Conservation (phyloP, 1,139 yeast species). For the Geotrichum carabidarum region DNA sequence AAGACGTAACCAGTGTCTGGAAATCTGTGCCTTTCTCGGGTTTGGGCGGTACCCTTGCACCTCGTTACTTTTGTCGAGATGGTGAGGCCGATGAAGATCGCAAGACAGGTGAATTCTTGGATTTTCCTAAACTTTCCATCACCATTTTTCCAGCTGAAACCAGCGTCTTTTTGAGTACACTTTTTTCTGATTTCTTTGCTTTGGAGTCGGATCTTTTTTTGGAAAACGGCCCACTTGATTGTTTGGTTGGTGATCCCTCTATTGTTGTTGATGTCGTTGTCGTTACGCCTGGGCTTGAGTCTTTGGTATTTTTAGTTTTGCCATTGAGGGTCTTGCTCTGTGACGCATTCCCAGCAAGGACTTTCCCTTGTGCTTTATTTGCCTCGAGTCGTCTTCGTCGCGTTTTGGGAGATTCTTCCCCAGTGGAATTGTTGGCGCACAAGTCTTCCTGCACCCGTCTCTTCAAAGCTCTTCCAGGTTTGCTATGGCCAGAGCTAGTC, state of each 20-base stretch:
- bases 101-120: background rate
- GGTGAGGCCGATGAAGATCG: background rate
- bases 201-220: background rate
- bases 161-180: background rate
- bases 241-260: background rate
- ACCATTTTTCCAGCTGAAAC: conserved; percentile 1
- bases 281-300: background rate
- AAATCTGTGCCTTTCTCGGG: too few species aligned
- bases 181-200: background rate
- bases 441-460: background rate
- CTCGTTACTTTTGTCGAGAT: background rate
- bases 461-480: background rate
- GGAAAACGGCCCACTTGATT: background rate
- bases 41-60: background rate
- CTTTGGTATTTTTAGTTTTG: background rate
- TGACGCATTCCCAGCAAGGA: background rate
- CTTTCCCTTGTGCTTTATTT: background rate
- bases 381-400: background rate
- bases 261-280: background rate
- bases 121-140: background rate
- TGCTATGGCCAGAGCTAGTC: too few species aligned
- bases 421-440: background rate
- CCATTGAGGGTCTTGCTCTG: background rate
- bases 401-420: background rate
- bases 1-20: too few species aligned